These are phyloP conservation scores for Lizanozyma gosingica DNA, from an alignment of 1,139 yeast genomes.

Conservation along the genomic window DNA sequence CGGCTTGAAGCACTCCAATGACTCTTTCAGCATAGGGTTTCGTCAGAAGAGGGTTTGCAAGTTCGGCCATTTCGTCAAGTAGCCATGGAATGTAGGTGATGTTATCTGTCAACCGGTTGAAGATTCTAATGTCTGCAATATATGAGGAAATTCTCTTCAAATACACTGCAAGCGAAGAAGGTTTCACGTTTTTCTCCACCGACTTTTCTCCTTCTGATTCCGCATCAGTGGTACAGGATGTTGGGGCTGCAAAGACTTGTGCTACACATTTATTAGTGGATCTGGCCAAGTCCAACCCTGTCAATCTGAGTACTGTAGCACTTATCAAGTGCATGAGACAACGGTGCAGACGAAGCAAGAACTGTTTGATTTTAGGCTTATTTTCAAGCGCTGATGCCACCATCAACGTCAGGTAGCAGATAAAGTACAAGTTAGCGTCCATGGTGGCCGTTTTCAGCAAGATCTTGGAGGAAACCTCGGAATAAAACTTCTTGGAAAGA, in stretches of 20 bases:
- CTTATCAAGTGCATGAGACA: slow-evolving; percentile 14
- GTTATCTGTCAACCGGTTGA: slow-evolving; percentile 44
- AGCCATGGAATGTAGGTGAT: slow-evolving; percentile 45
- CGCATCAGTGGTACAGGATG: slow-evolving; percentile 5
- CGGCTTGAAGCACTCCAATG: slow-evolving; percentile 22
- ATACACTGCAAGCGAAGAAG: slow-evolving; percentile 27
- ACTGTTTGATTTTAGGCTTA: slow-evolving; percentile 23
- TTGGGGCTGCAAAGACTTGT: slow-evolving; percentile 5
- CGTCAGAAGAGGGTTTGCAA: slow-evolving; percentile 13
- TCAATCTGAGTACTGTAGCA: slow-evolving; percentile 18
- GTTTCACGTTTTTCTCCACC: slow-evolving; percentile 4
- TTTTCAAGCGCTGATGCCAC: slow-evolving; percentile 34
- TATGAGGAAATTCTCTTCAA: slow-evolving; percentile 36
- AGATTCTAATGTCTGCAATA: slow-evolving; percentile 44
- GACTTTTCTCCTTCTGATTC: slow-evolving; percentile 5
- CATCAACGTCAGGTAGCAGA: slow-evolving; percentile 35
- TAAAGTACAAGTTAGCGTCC: slow-evolving; percentile 34
- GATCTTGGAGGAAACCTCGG: slow-evolving; percentile 34
- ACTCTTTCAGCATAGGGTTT: slow-evolving; percentile 12
- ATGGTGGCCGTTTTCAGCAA: slow-evolving; percentile 27
- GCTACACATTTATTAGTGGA: slow-evolving; percentile 12
- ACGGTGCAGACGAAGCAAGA: slow-evolving; percentile 17
- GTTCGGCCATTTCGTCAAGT: slow-evolving; percentile 28
- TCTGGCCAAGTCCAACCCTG: slow-evolving; percentile 15
- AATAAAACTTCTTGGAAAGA: slow-evolving; percentile 26